Evolutionary conservation across 169 alveolate genomes (phyloP), one percentile per base, ranked within the genome.

Genomic region (Cryptosporidium tyzzeri): DNA sequence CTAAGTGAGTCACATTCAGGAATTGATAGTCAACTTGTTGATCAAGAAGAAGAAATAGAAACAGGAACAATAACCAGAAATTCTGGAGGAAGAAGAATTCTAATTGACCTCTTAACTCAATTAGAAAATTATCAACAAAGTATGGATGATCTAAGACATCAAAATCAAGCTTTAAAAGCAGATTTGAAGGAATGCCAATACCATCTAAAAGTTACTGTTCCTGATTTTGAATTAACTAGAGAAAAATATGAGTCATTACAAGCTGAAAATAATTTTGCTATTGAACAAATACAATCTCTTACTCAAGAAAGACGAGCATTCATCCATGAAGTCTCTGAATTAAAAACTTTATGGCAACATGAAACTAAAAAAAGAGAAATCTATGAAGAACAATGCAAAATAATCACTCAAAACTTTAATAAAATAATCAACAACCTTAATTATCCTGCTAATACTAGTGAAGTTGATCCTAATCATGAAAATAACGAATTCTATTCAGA

Each of bases 291-390:
- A 10, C 89, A 80, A n/a, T 62, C 89, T 16, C 21, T 80, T 26
- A 80, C 80, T 41, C 89, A 80, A 62, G 89, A 80, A 33, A 58
- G 75, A 26, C 26, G 89, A 6, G 23, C 35, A 10, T 39, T 80
- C 7, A 62, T 80, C 31, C 89, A 80, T 41, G 68, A 62, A 26
- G 37, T 80, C 12, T 80, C 89, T 1, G 89, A 80, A 31, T 50
- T 44, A 23, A 80, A 80, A 12, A 62, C 74, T 21, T 48, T 80
- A 21, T 80, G 89, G 89, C 44, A 80, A 53, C 89, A 80, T 41
- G 89, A 80, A 53, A n/a, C 75, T 12, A 80, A 80, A 33, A 58
- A 59, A 31, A 80, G 75, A n/a, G 89, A 80, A 44, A 80, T 80
- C 8, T 80, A 62, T 33, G 89, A 80, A 33, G 75, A 80, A 14